Evolutionary conservation across 1,284 basidiomycete genomes (phyloP).

Genomic region (Vanrija sp.): DNA sequence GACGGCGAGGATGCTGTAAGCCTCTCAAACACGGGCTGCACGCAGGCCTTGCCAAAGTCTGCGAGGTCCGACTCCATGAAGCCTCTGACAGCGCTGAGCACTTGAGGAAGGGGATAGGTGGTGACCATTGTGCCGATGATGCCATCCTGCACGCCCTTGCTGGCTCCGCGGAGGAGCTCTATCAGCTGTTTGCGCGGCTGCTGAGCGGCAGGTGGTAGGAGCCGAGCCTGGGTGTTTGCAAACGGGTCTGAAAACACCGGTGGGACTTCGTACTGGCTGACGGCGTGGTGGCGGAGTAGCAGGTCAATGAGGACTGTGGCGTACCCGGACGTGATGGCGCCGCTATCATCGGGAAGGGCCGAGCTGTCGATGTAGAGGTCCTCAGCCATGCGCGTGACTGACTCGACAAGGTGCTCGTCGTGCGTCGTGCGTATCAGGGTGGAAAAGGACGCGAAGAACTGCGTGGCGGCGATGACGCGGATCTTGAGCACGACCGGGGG

Average conservation of each 20-base stretch:
- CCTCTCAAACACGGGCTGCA: constrained; percentile 17
- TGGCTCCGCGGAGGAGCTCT: neutral
- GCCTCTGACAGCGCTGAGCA: neutral
- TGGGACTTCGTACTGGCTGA: neutral
- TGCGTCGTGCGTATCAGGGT: constrained; percentile 9
- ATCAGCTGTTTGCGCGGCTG: neutral
- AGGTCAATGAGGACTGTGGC: constrained; percentile 21
- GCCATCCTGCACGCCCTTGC: neutral
- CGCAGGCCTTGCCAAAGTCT: constrained; percentile 1
- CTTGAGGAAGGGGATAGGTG: constrained; percentile 1
- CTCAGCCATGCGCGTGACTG: constrained; percentile 4
- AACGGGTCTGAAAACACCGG: neutral
- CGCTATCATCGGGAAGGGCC: constrained; percentile 9
- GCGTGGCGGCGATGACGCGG: constrained; percentile 19
- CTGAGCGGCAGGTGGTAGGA: neutral
- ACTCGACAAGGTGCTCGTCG: constrained; percentile 7
- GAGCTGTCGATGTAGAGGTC: constrained; percentile 1
- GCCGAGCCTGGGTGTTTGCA: neutral
- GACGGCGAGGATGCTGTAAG: constrained; percentile 7
- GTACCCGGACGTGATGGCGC: constrained; percentile 7
- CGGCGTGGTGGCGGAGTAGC: constrained; percentile 9
- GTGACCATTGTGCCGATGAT: neutral
- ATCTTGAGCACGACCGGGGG: constrained; percentile 26
- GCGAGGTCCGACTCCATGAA: constrained; percentile 15
- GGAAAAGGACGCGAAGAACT: constrained; percentile 25